Conservation (phyloP, 805 yeast genomes). For the Candida krabiensis region DNA sequence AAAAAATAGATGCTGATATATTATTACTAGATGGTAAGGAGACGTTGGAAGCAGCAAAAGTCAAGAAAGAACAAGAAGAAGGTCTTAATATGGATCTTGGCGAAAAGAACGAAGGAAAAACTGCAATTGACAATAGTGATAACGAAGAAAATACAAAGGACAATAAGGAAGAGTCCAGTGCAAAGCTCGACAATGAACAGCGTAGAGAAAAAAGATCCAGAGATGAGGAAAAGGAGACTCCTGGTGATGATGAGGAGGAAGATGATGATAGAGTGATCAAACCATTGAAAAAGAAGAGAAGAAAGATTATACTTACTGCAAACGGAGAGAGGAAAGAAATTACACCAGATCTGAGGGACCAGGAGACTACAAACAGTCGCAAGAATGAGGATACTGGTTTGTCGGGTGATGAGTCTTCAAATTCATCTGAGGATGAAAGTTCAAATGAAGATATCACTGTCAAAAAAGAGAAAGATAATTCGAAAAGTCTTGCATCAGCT, state of each 20-base stretch:
- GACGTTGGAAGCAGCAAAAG: conserved; percentile 4
- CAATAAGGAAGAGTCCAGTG: neutral
- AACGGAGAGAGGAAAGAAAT: conserved; percentile 24
- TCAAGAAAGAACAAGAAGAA: conserved; percentile 12
- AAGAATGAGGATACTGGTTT: conserved; percentile 3
- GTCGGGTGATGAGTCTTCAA: conserved; percentile 1
- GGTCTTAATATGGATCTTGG: conserved; percentile 3
- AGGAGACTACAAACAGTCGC: conserved; percentile 16
- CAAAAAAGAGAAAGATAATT: conserved; percentile 2
- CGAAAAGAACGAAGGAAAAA: conserved; percentile 1
- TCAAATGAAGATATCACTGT: conserved; percentile 5
- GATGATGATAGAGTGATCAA: conserved; percentile 21
- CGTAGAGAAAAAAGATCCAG: neutral
- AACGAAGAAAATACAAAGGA: conserved; percentile 3
- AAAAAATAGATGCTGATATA: conserved; percentile 21
- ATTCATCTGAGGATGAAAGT: conserved; percentile 8
- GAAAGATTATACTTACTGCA: conserved; percentile 20
- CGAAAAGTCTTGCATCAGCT: neutral
- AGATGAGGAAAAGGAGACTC: neutral
- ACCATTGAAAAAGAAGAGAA: conserved; percentile 20
- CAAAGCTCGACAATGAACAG: neutral
- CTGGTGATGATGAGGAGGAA: conserved; percentile 14
- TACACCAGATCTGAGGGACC: conserved; percentile 11
- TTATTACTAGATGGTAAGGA: conserved; percentile 6
- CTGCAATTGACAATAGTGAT: neutral